These are phyloP conservation scores for Akanthomyces muscarius DNA, from an alignment of 2,329 filamentous ascomycete species.

Conservation along the genomic window DNA sequence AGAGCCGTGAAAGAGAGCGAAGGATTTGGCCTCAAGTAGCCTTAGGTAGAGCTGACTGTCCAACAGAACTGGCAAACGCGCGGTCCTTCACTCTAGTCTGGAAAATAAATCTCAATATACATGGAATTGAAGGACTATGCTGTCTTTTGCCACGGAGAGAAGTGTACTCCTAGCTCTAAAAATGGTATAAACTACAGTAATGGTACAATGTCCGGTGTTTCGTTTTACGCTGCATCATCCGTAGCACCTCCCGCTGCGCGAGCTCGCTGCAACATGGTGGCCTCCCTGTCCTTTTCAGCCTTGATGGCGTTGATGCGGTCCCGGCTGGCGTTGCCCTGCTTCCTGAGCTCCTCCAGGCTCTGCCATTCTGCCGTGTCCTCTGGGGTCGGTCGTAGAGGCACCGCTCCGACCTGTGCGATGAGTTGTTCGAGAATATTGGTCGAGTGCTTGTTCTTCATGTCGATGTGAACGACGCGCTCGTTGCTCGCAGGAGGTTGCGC, in stretches of 20 bases:
- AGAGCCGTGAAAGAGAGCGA: constrained; percentile 84
- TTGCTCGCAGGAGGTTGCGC: constrained; percentile 45
- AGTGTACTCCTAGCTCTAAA: constrained; percentile 9
- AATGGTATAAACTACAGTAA: constrained; percentile 14
- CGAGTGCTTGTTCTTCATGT: constrained; percentile 61
- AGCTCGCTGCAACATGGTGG: constrained; percentile 44
- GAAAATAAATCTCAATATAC: neutral
- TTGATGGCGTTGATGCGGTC: constrained; percentile 49
- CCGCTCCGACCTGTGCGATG: constrained; percentile 58
- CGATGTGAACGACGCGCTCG: constrained; percentile 51
- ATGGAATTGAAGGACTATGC: neutral
- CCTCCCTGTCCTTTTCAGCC: constrained; percentile 58
- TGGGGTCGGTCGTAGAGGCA: constrained; percentile 50
- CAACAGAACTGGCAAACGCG: neutral
- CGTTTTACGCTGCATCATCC: constrained; percentile 27
- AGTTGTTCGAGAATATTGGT: constrained; percentile 61
- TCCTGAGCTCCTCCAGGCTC: constrained; percentile 51
- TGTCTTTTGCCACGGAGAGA: neutral
- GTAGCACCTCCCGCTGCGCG: constrained; percentile 36
- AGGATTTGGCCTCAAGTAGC: constrained; percentile 82
- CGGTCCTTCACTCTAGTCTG: neutral
- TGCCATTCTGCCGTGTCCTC: constrained; percentile 58
- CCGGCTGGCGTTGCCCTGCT: constrained; percentile 51
- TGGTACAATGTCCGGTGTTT: constrained; percentile 20
- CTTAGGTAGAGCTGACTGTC: neutral